Conservation (phyloP, 2,329 filamentous ascomycete genomes). For the Camillea tinctor region DNA sequence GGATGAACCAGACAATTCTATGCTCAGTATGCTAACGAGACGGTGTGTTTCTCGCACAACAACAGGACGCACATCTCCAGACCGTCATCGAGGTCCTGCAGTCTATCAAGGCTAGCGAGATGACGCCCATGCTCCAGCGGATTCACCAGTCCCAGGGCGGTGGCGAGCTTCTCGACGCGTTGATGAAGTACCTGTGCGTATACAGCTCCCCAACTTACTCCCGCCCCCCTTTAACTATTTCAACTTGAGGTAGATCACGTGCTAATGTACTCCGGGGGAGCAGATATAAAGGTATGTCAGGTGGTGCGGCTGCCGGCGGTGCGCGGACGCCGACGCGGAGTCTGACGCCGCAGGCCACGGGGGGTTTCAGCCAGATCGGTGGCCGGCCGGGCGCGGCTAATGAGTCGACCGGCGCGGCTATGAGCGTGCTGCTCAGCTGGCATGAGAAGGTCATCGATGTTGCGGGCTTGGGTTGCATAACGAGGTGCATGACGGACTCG, state of each 20-base stretch:
- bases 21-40: too few relatives aligned
- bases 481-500: constrained; percentile 94
- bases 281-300: constrained; percentile 89
- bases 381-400: constrained; percentile 51
- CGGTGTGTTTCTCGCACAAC: not conserved
- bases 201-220: not conserved
- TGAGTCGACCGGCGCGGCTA: constrained; percentile 77
- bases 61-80: constrained; percentile 78
- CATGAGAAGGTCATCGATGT: constrained; percentile 98
- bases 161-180: constrained; percentile 79
- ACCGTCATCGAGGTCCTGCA: constrained; percentile 92
- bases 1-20: too few relatives aligned
- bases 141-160: constrained; percentile 79
- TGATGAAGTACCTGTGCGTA: constrained; percentile 96
- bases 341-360: constrained; percentile 74
- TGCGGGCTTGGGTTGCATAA: constrained; percentile 86
- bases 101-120: constrained; percentile 93
- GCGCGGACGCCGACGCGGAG: constrained; percentile 47
- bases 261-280: constrained; percentile 11
- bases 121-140: constrained; percentile 81
- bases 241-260: not conserved
- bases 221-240: not conserved
- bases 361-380: constrained; percentile 82
- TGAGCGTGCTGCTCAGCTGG: constrained; percentile 98
- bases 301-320: constrained; percentile 37